Conservation (phyloP, 169 alveolate species). For the Perkinsus marinus region DNA sequence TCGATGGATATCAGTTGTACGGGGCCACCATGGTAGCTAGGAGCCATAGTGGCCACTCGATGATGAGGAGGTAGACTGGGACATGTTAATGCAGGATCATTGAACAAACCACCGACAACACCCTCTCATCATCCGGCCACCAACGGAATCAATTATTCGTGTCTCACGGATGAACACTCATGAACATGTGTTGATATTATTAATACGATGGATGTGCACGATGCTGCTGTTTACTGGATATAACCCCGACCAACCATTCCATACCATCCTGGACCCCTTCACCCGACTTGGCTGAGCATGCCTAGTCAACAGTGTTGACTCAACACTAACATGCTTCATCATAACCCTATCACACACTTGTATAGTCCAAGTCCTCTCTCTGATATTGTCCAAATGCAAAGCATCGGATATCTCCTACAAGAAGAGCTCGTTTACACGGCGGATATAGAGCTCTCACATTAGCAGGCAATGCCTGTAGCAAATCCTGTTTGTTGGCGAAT, state of each 20-base stretch:
- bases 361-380: constrained; percentile 61
- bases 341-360: neutral
- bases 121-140: too few species aligned
- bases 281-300: constrained; percentile 67
- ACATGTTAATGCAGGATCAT: too few species aligned
- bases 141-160: too few species aligned
- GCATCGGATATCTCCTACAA: constrained; percentile 31
- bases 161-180: too few species aligned
- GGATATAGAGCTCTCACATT: constrained; percentile 13
- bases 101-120: too few species aligned
- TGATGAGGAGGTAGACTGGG: neutral
- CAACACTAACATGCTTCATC: too few species aligned
- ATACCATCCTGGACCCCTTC: constrained; percentile 66
- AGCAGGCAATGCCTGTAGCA: constrained; percentile 53
- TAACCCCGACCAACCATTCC: constrained; percentile 50
- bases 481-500: constrained; percentile 69
- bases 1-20: constrained; percentile 11
- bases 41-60: neutral
- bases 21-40: constrained; percentile 5
- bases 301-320: constrained; percentile 15
- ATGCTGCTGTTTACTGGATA: neutral
- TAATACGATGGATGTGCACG: too few species aligned
- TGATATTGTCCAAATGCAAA: constrained; percentile 37
- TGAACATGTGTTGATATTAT: too few species aligned
- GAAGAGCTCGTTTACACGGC: neutral